These are phyloP conservation scores for Keqinozyma sinolaborantium DNA, from an alignment of 1,139 yeast genomes.

Conservation along the genomic window DNA sequence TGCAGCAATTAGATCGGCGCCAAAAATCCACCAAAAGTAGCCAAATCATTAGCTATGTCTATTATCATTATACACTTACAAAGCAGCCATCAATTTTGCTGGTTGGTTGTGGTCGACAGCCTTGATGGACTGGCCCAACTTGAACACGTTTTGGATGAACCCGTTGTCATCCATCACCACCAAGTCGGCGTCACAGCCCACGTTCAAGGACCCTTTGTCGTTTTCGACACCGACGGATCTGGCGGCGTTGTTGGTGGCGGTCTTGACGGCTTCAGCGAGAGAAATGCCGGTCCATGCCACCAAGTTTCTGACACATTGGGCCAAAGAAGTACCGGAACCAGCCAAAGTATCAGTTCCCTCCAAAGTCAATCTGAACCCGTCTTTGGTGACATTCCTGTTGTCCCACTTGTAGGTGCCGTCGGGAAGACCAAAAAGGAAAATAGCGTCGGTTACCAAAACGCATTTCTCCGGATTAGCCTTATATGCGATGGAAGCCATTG, in stretches of 20 bases:
- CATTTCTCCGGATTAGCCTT: conserved; percentile 53
- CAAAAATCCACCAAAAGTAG: too few species aligned
- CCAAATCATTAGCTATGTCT: too few species aligned
- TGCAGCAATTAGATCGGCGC: too few species aligned
- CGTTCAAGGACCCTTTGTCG: conserved; percentile 48
- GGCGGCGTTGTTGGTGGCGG: conserved; percentile 60
- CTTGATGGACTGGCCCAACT: conserved; percentile 35
- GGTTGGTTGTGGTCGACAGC: conserved; percentile 18
- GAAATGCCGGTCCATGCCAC: conserved; percentile 49
- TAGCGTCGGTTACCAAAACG: conserved; percentile 61
- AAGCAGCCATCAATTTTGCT: conserved; percentile 17
- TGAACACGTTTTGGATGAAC: conserved; percentile 46
- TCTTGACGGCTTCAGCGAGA: conserved; percentile 52
- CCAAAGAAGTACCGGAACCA: conserved; percentile 59
- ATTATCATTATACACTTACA: conserved; percentile 6
- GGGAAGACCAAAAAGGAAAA: conserved; percentile 50
- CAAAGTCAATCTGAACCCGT: conserved; percentile 45
- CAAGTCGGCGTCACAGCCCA: conserved; percentile 60
- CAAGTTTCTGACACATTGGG: conserved; percentile 52
- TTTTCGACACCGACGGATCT: conserved; percentile 40
- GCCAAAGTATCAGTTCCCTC: conserved; percentile 61
- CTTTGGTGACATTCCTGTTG: conserved; percentile 44
- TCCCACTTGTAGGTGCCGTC: conserved; percentile 54
- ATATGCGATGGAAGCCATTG: conserved; percentile 53
- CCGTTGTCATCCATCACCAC: conserved; percentile 47